These are phyloP conservation scores for Cyberlindnera japonica DNA, from an alignment of 805 yeast species.

Conservation along the genomic window DNA sequence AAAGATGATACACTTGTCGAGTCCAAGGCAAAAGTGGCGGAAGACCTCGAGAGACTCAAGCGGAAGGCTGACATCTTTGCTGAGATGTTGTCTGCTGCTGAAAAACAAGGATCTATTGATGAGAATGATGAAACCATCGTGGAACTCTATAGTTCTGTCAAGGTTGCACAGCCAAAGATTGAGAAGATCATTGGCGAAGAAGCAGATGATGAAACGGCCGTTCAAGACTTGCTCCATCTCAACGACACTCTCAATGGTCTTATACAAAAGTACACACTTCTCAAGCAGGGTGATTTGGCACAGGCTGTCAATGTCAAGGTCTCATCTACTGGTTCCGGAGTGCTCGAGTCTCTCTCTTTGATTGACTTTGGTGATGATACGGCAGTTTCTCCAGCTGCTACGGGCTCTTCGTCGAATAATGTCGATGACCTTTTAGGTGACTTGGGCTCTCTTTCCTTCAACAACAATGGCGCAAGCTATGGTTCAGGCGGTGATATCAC, in stretches of 20 bases:
- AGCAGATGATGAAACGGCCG: slow-evolving; percentile 61
- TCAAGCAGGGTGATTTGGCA: slow-evolving; percentile 59
- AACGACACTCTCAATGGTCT: slow-evolving; percentile 75
- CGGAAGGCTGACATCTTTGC: slow-evolving; percentile 83
- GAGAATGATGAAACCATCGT: slow-evolving; percentile 59
- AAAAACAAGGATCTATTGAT: slow-evolving; percentile 38
- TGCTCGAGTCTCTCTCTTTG: slow-evolving; percentile 43
- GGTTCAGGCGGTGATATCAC: slow-evolving; percentile 55
- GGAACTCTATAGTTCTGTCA: slow-evolving; percentile 75
- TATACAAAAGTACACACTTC: slow-evolving; percentile 58
- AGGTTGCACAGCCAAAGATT: slow-evolving; percentile 81
- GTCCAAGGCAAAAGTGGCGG: slow-evolving; percentile 73
- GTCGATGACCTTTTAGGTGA: slow-evolving; percentile 73
- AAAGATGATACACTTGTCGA: slow-evolving; percentile 67
- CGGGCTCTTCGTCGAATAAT: slow-evolving; percentile 26
- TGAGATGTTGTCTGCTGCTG: slow-evolving; percentile 69
- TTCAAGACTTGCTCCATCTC: slow-evolving; percentile 58
- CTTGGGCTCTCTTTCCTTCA: slow-evolving; percentile 54
- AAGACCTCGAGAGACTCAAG: slow-evolving; percentile 77
- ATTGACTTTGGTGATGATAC: slow-evolving; percentile 68
- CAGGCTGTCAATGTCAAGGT: slow-evolving; percentile 50
- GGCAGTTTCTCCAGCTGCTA: slow-evolving; percentile 18
- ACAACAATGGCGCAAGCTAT: slow-evolving; percentile 22
- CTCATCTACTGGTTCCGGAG: slow-evolving; percentile 30
- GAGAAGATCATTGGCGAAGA: slow-evolving; percentile 83